Percentiles rank a stretch among this genome's conserved stretches.
Conservation (phyloP, 73 alveolate species). For the Blepharisma stoltei region DNA sequence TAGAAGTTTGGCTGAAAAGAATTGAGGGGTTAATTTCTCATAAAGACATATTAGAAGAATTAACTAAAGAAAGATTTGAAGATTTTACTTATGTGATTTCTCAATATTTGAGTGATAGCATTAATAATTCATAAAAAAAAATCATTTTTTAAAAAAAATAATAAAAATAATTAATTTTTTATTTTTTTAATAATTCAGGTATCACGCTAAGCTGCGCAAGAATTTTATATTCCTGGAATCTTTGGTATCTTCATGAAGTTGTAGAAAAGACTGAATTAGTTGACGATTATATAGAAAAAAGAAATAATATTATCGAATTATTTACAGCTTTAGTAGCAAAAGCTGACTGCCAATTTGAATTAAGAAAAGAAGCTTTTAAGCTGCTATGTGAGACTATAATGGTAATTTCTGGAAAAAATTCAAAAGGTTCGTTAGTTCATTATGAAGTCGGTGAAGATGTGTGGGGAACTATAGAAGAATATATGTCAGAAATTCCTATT, state of each 20-base stretch:
- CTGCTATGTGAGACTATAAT: slow-evolving; percentile 4
- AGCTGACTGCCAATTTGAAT: neutral
- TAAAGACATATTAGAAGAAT: neutral
- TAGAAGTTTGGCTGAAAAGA: neutral
- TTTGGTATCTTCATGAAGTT: slow-evolving; percentile 6
- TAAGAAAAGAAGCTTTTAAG: neutral
- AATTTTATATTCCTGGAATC: neutral
- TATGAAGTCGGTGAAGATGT: slow-evolving; percentile 16
- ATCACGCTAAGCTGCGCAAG: neutral
- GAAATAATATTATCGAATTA: slow-evolving; percentile 12
- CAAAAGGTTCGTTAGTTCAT: neutral
- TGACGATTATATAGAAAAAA: neutral
- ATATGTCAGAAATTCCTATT: neutral
- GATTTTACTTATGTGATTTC: neutral
- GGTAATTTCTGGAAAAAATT: neutral
- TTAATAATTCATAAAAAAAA: neutral
- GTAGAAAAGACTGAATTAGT: neutral
- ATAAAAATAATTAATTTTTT: no score
- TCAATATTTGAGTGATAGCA: neutral
- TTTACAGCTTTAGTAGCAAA: slow-evolving; percentile 17
- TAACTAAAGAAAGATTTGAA: neutral
- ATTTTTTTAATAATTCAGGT: neutral
- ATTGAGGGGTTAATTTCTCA: neutral
- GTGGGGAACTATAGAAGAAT: slow-evolving; percentile 22
- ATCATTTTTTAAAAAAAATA: no score